Base-by-base conservation (phyloP, 1,284 basidiomycete species). In the Naganishia sp. region DNA sequence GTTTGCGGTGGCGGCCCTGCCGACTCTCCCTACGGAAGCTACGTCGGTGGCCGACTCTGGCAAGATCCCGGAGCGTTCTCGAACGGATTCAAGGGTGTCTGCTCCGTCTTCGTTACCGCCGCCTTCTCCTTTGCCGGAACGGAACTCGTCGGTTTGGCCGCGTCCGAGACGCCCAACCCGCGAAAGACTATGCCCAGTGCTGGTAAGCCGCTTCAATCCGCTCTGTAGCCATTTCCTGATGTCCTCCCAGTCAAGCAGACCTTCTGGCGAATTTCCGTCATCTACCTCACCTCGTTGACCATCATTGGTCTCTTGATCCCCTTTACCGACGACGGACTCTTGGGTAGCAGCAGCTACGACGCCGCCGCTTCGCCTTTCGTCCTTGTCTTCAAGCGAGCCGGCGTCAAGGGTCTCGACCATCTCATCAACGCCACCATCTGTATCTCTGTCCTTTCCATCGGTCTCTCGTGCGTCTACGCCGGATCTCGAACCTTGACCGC, bases 91-190 rank as follows among this genome's bases (percentile, higher is more conserved):
- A 80, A 81, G 68, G 81, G 80, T 62, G 76, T 80, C 41, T 79
- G 78, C 66, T 67, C 73, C 2, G 74, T 76, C 60, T 75, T 76
- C 66, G 74, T 77, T 57, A 75, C 73, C 49, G 90, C 90, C 10
- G 90, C 90, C 1, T 94, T 94, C 82, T 89, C 88, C 13, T 93
- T 87, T 81, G 86, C 87, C 68, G 85, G 86, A 56, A 92, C 90
- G 10, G 92, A 94, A 77, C 89, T 94, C 69, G 89, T 94, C 49
- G 91, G 90, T 43, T 87, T 93, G 78, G 84, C 91, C 64, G 90
- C 90, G 43, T 88, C 87, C 42, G 90, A 92, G 72, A 82, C 82
- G 3, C 75, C 76, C 65, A 80, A 83, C 73, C 81, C 82, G 9
- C 74, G 81, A 63, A 80, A 79, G 71, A 76, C 78, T 50, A 75